A percentile compares a stretch with the other conserved stretches of the same genome.
Evolutionary conservation across 2,329 filamentous ascomycete genomes (phyloP).

Genomic region (Trichoderma polysporum): DNA sequence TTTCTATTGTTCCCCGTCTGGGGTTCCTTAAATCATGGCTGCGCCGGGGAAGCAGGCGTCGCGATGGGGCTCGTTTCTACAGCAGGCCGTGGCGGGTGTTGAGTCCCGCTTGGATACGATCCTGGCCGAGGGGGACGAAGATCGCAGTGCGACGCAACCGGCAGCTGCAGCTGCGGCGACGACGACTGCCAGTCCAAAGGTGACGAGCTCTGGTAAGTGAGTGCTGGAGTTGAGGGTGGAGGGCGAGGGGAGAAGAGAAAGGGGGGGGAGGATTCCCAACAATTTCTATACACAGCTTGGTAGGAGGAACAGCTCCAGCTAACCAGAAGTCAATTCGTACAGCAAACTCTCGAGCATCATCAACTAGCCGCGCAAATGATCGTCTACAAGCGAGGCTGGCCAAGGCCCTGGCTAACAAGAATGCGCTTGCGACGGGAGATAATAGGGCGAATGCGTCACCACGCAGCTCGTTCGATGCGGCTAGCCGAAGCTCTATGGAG

Average conservation of each 20-base stretch:
- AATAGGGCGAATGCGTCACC: slow-evolving; percentile 43
- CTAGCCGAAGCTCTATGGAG: slow-evolving; percentile 31
- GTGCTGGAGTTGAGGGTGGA: background rate
- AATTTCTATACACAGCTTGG: background rate
- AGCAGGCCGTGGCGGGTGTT: slow-evolving; percentile 88
- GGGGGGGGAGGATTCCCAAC: background rate
- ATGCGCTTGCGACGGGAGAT: slow-evolving; percentile 39
- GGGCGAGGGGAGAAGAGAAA: background rate
- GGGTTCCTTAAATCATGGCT: slow-evolving; percentile 41
- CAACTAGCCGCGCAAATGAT: slow-evolving; percentile 56
- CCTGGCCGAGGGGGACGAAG: slow-evolving; percentile 67
- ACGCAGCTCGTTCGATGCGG: slow-evolving; percentile 39
- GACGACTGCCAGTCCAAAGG: background rate
- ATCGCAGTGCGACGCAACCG: slow-evolving; percentile 30
- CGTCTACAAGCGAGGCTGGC: slow-evolving; percentile 86
- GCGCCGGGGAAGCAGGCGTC: slow-evolving; percentile 47
- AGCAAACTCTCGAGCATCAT: slow-evolving; percentile 61
- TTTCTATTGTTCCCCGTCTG: background rate
- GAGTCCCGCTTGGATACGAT: slow-evolving; percentile 93
- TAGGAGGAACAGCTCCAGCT: background rate
- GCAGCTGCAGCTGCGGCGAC: background rate
- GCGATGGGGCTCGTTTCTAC: slow-evolving; percentile 76
- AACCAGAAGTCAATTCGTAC: background rate
- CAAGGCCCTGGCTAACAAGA: slow-evolving; percentile 77
- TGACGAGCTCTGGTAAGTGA: slow-evolving; percentile 23